Evolutionary conservation across 2,329 filamentous ascomycete genomes (phyloP).

Genomic region (Rhynchosporium secalis): DNA sequence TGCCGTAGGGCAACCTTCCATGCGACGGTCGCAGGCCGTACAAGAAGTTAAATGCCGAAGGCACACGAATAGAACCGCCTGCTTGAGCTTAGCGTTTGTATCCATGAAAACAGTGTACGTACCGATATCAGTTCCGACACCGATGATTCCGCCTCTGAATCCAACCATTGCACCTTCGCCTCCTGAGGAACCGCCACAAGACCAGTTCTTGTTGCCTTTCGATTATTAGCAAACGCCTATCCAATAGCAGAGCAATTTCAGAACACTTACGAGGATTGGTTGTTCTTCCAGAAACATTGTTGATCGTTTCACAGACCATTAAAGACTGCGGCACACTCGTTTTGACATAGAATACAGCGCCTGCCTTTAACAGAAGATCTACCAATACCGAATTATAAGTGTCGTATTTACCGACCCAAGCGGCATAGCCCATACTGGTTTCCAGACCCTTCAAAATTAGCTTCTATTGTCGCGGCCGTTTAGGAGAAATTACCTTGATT

Average conservation of each 20-base stretch:
- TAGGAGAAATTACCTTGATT: slow-evolving; percentile 44
- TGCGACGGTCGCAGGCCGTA: slow-evolving; percentile 42
- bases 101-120: not conserved
- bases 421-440: slow-evolving; percentile 63
- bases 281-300: slow-evolving; percentile 46
- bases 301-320: slow-evolving; percentile 42
- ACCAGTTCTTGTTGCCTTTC: slow-evolving; percentile 32
- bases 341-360: slow-evolving; percentile 88
- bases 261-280: slow-evolving; percentile 40
- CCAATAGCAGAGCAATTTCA: not conserved
- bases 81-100: not conserved
- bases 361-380: slow-evolving; percentile 47
- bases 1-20: slow-evolving; percentile 38
- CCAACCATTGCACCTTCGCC: slow-evolving; percentile 37
- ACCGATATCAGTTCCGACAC: slow-evolving; percentile 38
- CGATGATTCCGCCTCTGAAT: slow-evolving; percentile 33
- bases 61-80: slow-evolving; percentile 41
- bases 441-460: slow-evolving; percentile 46
- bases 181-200: slow-evolving; percentile 38
- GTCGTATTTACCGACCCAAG: slow-evolving; percentile 41
- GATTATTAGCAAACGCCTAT: not conserved
- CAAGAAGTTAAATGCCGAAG: slow-evolving; percentile 40
- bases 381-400: slow-evolving; percentile 36
- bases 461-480: not conserved
- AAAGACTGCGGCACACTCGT: slow-evolving; percentile 70